A percentile compares a stretch with the other conserved stretches of the same genome.
These are phyloP conservation scores for Pseudocercospora pini-densiflorae DNA, from an alignment of 2,329 filamentous ascomycete species.

Conservation along the genomic window DNA sequence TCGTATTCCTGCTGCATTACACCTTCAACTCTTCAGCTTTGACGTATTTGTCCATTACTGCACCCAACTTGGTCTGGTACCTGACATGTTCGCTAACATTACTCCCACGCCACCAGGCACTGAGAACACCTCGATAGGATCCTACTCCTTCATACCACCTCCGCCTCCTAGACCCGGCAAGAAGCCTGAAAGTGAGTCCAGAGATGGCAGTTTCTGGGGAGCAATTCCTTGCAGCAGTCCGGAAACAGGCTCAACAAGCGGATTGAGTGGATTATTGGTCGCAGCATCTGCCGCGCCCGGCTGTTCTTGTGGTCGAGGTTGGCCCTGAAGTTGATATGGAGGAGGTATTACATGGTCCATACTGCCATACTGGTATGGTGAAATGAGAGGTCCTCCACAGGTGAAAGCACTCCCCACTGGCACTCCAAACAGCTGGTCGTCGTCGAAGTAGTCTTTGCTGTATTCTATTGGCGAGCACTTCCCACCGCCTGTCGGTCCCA, in stretches of 20 bases:
- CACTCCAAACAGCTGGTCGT: constrained; percentile 27
- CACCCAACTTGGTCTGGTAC: neutral
- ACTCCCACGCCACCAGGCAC: too few relatives aligned
- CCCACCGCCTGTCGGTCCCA: constrained; percentile 36
- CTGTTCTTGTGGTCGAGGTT: neutral
- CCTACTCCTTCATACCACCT: neutral
- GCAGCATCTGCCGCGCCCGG: neutral
- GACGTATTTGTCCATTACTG: neutral
- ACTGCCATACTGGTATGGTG: neutral
- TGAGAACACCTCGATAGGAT: neutral
- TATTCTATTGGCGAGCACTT: constrained; percentile 38
- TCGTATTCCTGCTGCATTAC: neutral
- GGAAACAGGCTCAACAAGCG: neutral
- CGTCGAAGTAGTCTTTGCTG: constrained; percentile 35
- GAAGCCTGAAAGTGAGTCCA: neutral
- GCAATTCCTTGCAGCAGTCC: neutral
- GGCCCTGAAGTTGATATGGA: neutral
- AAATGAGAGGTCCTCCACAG: constrained; percentile 19
- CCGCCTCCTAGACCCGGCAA: neutral
- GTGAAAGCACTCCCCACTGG: constrained; percentile 25
- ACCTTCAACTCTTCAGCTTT: neutral
- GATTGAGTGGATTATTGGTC: constrained; percentile 1
- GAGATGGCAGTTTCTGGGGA: neutral
- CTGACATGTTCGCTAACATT: neutral
- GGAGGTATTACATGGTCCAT: neutral